phyloP scores from a whole-genome alignment of 202 grass and related monocot genomes.

The Musa balbisiana region DNA sequence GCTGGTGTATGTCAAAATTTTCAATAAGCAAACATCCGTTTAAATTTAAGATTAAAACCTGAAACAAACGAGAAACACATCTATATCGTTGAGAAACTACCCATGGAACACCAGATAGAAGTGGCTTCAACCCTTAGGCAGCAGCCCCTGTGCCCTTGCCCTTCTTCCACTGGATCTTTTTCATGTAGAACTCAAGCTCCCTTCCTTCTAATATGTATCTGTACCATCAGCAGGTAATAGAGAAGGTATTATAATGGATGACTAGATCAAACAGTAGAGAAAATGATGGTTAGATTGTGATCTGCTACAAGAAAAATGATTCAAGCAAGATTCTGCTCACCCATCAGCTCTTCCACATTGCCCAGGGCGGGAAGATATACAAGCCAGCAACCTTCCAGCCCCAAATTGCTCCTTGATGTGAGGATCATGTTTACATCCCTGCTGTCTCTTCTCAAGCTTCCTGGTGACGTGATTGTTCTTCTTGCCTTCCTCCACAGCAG shows the following conservation, averaged over 20 bases:
- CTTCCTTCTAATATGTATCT: slow-evolving; percentile 61
- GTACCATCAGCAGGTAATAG: not conserved
- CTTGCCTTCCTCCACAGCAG: slow-evolving; percentile 16
- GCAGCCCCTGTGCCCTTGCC: slow-evolving; percentile 26
- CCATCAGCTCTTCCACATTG: slow-evolving; percentile 64
- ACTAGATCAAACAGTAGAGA: not conserved
- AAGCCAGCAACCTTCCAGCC: slow-evolving; percentile 47
- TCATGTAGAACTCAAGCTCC: slow-evolving; percentile 72
- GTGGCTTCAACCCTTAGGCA: not conserved
- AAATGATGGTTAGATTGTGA: too few relatives aligned
- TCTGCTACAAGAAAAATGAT: too few relatives aligned
- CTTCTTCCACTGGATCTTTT: slow-evolving; percentile 60
- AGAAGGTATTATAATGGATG: too few relatives aligned
- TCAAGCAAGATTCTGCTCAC: slow-evolving; percentile 14
- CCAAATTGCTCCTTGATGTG: slow-evolving; percentile 61
- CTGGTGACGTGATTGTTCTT: slow-evolving; percentile 51
- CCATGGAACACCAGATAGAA: too few relatives aligned
- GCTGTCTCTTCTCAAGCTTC: slow-evolving; percentile 57
- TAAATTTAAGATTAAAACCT: too few relatives aligned
- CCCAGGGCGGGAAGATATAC: slow-evolving; percentile 57
- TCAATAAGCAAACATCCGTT: too few relatives aligned
- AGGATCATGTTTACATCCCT: slow-evolving; percentile 25
- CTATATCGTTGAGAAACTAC: too few relatives aligned
- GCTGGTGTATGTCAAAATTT: too few relatives aligned
- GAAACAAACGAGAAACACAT: too few relatives aligned